A percentile compares a stretch with the other conserved stretches of the same genome.
Conservation (phyloP, 169 alveolate species). For the Pseudocohnilembus persalinus region DNA sequence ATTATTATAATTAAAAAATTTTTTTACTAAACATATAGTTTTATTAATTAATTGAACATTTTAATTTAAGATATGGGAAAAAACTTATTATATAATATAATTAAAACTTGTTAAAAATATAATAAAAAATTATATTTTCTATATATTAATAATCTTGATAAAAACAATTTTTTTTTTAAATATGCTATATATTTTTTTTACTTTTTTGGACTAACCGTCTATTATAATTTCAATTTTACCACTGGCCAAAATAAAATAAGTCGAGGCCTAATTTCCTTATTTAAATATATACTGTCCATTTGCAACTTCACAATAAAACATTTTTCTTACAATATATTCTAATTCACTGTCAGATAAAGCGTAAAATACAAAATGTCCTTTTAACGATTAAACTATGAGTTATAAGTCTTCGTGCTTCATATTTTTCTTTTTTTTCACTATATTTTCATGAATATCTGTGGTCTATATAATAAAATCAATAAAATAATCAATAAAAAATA, state of each 20-base stretch:
- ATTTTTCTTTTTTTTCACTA: neutral
- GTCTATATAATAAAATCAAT: neutral
- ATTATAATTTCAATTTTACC: slow-evolving; percentile 40
- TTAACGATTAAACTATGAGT: slow-evolving; percentile 8
- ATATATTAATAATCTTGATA: neutral
- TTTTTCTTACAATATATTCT: slow-evolving; percentile 10
- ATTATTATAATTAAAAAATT: neutral
- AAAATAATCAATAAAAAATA: no score
- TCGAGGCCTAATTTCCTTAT: slow-evolving; percentile 43
- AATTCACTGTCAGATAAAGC: slow-evolving; percentile 18
- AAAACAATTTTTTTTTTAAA: neutral
- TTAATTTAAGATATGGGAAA: neutral
- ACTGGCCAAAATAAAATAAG: slow-evolving; percentile 40
- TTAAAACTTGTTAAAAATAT: neutral
- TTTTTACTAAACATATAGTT: slow-evolving; percentile 8
- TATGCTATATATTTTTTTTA: neutral
- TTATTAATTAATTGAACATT: neutral
- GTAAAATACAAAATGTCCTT: slow-evolving; percentile 17
- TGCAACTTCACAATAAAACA: slow-evolving; percentile 43
- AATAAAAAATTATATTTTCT: neutral
- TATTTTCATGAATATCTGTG: slow-evolving; percentile 1
- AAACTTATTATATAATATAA: neutral
- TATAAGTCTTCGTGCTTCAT: neutral
- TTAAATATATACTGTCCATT: slow-evolving; percentile 37
- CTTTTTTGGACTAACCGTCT: slow-evolving; percentile 28